phyloP scores from a whole-genome alignment of 805 yeast genomes.

The Candida pini region DNA sequence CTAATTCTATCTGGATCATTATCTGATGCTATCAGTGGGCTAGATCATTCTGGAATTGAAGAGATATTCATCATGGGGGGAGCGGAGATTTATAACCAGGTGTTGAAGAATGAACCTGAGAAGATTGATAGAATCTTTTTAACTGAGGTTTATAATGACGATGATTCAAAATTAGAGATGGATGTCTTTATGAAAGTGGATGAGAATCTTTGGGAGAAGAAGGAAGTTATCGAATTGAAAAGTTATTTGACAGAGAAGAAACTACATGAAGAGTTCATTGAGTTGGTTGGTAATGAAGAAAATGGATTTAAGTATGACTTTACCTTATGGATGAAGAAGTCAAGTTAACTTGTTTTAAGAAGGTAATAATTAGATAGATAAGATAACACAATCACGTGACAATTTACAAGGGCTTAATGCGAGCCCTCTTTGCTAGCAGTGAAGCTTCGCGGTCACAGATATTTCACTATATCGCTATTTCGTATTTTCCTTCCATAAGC shows the following conservation, averaged over 20 bases:
- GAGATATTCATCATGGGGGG: conserved; percentile 88
- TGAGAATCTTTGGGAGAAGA: conserved; percentile 32
- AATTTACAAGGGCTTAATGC: no score
- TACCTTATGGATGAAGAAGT: conserved; percentile 49
- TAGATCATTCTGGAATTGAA: conserved; percentile 36
- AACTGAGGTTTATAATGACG: conserved; percentile 54
- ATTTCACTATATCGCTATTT: no score
- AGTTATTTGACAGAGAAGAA: conserved; percentile 35
- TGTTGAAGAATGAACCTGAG: conserved; percentile 22
- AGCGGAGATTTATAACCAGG: conserved; percentile 69
- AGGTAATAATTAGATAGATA: no score
- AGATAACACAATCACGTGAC: no score
- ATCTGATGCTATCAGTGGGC: conserved; percentile 33
- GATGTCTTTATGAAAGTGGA: conserved; percentile 63
- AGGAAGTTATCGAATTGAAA: conserved; percentile 30
- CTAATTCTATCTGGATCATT: conserved; percentile 35
- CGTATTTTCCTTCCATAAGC: no score
- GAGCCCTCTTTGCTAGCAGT: no score
- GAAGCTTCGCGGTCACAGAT: no score
- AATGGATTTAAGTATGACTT: conserved; percentile 49
- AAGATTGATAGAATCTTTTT: conserved; percentile 53
- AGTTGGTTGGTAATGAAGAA: conserved; percentile 28
- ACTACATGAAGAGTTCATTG: conserved; percentile 20
- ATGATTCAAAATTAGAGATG: conserved; percentile 41
- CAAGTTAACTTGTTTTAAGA: no score